Evolutionary conservation across 352 stramenopile genomes (phyloP).

Genomic region (Poterioochromonas sp.): DNA sequence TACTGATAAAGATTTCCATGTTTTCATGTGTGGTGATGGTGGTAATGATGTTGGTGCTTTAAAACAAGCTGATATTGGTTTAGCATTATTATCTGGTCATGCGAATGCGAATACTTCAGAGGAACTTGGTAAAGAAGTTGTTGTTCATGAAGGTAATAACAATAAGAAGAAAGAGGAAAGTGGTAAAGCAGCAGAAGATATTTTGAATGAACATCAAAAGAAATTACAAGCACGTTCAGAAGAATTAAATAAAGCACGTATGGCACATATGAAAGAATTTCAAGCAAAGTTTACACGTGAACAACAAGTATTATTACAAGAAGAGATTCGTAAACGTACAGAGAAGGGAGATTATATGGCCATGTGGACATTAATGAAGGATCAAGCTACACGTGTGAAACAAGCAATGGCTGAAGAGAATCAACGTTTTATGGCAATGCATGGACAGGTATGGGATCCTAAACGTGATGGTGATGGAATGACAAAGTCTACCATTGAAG

Average conservation of each 20-base stretch:
- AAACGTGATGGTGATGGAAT: constrained; percentile 11
- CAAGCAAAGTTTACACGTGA: background rate
- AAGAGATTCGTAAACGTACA: background rate
- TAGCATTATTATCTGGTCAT: constrained; percentile 79
- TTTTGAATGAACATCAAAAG: constrained; percentile 23
- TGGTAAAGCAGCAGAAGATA: background rate
- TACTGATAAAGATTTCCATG: constrained; percentile 54
- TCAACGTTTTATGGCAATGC: constrained; percentile 20
- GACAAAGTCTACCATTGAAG: constrained; percentile 39
- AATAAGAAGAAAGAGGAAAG: background rate
- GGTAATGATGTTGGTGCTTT: constrained; percentile 86
- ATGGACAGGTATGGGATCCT: constrained; percentile 32
- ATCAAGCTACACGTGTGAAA: background rate
- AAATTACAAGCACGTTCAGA: constrained; percentile 32
- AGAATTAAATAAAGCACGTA: constrained; percentile 21
- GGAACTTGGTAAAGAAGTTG: constrained; percentile 49
- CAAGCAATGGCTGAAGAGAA: constrained; percentile 24
- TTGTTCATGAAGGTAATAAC: background rate
- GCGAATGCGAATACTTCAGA: constrained; percentile 62
- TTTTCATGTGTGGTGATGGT: constrained; percentile 96
- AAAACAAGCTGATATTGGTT: constrained; percentile 82
- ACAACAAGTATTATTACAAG: constrained; percentile 13
- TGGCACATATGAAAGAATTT: constrained; percentile 24
- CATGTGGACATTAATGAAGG: constrained; percentile 22
- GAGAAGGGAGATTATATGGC: constrained; percentile 8